phyloP scores from a whole-genome alignment of 805 yeast species.

The Lachancea meyersii region DNA sequence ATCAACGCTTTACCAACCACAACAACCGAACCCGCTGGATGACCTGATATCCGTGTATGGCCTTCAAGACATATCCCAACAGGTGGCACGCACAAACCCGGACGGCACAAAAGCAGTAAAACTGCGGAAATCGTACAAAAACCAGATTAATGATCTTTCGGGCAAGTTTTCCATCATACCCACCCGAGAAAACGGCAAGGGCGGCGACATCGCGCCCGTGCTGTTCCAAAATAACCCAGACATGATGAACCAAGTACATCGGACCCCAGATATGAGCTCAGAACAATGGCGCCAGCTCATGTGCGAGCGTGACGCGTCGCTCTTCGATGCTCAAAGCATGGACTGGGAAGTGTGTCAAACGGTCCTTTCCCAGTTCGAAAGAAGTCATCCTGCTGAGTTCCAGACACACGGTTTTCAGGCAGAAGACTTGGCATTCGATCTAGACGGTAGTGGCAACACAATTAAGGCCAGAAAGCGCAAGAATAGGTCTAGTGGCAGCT shows the following conservation, averaged over 20 bases:
- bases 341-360: conserved; percentile 30
- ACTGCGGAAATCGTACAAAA: conserved; percentile 88
- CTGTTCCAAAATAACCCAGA: conserved; percentile 32
- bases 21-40: conserved; percentile 64
- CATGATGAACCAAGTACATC: conserved; percentile 25
- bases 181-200: conserved; percentile 35
- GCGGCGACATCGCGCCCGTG: conserved; percentile 32
- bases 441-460: conserved; percentile 31
- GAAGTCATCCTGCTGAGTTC: conserved; percentile 31
- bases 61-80: conserved; percentile 58
- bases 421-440: conserved; percentile 33
- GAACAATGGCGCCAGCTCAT: conserved; percentile 23
- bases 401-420: conserved; percentile 25
- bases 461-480: conserved; percentile 26
- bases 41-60: conserved; percentile 68
- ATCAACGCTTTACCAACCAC: conserved; percentile 29
- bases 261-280: conserved; percentile 23
- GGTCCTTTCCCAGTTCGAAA: conserved; percentile 30
- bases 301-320: conserved; percentile 23
- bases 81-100: conserved; percentile 80
- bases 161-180: conserved; percentile 65
- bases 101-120: conserved; percentile 91
- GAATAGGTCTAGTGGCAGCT: conserved; percentile 29
- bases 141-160: conserved; percentile 80
- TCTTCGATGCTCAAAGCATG: conserved; percentile 23